Conservation (phyloP, 257 asterid genomes). For the Solanum piurae region DNA sequence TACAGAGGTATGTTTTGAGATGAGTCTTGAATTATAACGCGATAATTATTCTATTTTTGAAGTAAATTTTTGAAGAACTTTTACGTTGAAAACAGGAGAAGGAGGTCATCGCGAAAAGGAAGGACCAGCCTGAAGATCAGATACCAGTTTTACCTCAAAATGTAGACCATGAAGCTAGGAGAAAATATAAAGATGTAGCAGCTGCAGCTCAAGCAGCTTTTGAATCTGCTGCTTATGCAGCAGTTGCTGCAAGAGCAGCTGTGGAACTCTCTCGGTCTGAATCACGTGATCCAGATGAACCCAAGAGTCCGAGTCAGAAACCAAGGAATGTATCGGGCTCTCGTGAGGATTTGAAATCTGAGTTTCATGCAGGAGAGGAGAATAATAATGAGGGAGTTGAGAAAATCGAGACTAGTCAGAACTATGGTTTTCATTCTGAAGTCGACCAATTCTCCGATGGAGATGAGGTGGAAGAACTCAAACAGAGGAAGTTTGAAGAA, state of each 20-base stretch:
- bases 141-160: not conserved
- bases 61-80: not conserved
- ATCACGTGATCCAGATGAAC: conserved; percentile 33
- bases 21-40: not conserved
- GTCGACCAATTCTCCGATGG: not conserved
- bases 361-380: not conserved
- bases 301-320: conserved; percentile 14
- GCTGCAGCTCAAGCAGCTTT: conserved; percentile 96
- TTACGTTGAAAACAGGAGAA: conserved; percentile 12
- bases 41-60: not conserved
- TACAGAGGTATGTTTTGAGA: conserved; percentile 17
- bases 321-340: conserved; percentile 4
- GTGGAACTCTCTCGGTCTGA: conserved; percentile 63
- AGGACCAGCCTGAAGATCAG: not conserved
- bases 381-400: conserved; percentile 9
- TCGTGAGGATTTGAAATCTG: not conserved
- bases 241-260: conserved; percentile 84
- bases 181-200: conserved; percentile 67
- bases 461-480: not conserved
- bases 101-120: conserved; percentile 1
- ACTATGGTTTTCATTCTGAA: conserved; percentile 11
- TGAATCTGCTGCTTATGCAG: conserved; percentile 86
- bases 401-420: conserved; percentile 9
- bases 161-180: conserved; percentile 12
- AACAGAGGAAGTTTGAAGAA: conserved; percentile 2